These are phyloP conservation scores for Keqinozyma sinolaborantium DNA, from an alignment of 1,139 yeast species.

Conservation along the genomic window DNA sequence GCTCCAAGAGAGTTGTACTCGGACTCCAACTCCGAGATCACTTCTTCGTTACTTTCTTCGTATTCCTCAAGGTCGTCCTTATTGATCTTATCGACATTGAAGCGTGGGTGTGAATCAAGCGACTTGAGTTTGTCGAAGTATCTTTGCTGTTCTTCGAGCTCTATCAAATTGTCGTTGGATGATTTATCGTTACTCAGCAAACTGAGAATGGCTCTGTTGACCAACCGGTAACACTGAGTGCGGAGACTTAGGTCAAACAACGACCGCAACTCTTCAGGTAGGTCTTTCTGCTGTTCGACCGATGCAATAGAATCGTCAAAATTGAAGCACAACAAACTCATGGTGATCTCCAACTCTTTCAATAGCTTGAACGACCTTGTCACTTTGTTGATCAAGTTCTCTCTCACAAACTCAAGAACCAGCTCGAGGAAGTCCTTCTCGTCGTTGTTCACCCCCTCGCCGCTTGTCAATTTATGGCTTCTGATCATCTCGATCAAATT, in stretches of 20 bases:
- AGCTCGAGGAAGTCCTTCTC: conserved; percentile 52
- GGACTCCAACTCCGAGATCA: conserved; percentile 6
- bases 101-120: conserved; percentile 1
- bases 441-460: conserved; percentile 17
- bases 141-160: conserved; percentile 12
- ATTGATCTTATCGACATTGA: conserved; percentile 2
- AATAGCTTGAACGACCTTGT: conserved; percentile 46
- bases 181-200: conserved; percentile 15
- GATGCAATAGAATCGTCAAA: conserved; percentile 33
- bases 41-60: conserved; percentile 10
- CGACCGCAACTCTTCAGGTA: conserved; percentile 51
- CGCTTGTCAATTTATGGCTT: conserved; percentile 32
- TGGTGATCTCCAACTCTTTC: conserved; percentile 64
- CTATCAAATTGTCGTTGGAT: conserved; percentile 7
- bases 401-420: conserved; percentile 59
- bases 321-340: conserved; percentile 62
- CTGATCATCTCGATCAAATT: conserved; percentile 65
- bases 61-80: conserved; percentile 7
- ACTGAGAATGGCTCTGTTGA: conserved; percentile 48
- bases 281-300: conserved; percentile 34
- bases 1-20: conserved; percentile 14
- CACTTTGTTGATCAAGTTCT: conserved; percentile 57
- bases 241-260: conserved; percentile 54
- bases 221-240: conserved; percentile 54
- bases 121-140: conserved; percentile 10